phyloP scores from a whole-genome alignment of 164 flowering plant species.

The Macadamia integrifolia region DNA sequence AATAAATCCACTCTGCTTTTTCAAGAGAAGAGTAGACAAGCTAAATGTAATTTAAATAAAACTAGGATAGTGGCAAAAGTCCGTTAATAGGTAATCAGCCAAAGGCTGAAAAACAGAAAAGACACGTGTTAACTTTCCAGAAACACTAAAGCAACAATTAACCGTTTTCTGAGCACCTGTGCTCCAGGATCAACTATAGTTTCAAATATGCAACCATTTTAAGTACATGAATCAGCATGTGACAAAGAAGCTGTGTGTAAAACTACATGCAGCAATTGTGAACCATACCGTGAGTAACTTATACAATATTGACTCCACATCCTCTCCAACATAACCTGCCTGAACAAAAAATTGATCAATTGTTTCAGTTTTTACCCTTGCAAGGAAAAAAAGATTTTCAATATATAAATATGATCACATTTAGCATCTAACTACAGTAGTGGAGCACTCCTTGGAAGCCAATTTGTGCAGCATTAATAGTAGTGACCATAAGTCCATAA shows the following conservation, averaged over 20 bases:
- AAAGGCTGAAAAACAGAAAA: no score
- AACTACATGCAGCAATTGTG: neutral
- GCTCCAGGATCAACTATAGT: neutral
- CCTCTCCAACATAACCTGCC: constrained; percentile 99
- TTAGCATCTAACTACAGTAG: neutral
- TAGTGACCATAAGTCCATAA: neutral
- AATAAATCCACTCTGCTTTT: no score
- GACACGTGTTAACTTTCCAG: no score
- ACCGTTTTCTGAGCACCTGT: no score
- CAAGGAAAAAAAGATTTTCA: neutral
- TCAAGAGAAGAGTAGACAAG: no score
- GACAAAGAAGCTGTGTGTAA: neutral
- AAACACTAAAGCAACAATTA: no score
- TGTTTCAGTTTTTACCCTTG: constrained; percentile 6
- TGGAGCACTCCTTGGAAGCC: no score
- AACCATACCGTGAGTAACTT: constrained; percentile 74
- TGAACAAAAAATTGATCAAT: constrained; percentile 28
- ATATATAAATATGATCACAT: neutral
- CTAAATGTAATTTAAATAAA: no score
- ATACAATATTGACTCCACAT: constrained; percentile 93
- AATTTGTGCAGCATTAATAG: neutral
- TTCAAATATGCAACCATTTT: neutral
- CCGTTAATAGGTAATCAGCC: no score
- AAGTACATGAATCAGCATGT: neutral
- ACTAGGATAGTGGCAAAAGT: no score